Base-by-base conservation (phyloP, 805 yeast species). In the Zygoascus ofunaensis region DNA sequence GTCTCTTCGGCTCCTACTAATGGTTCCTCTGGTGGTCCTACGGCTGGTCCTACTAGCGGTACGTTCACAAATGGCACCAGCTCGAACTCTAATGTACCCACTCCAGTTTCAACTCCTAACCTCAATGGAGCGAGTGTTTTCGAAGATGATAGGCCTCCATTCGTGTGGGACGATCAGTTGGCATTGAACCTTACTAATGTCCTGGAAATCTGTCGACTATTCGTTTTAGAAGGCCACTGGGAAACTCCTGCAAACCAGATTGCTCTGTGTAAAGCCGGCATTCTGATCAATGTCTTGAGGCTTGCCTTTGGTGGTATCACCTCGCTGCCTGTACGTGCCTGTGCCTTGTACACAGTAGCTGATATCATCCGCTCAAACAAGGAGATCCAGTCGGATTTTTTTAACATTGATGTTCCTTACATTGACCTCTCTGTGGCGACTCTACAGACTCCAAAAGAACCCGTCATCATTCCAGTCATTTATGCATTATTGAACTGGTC, bases 361-460 rank as follows among this genome's bases (percentile, higher is more conserved):
- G 90, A 82, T 50, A 66, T 89, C 26, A 80, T 92, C 3, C 65
- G 79, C 39, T 73, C 77, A 24, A 87, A 87, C 58, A 62, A 70
- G 2, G 74, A 69, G 2, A 72, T 83, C 28, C 98, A 92, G 61
- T 64, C 66, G 12, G 77, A 77, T 46, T 82, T 90, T 54, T 71
- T 87, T 1, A 79, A 78, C 44, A 79, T 90, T 12, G 97, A 92
- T 61, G 96, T 92, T 5, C 98, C 98, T 0, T 86, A 81, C 57
- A 70, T 89, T 44, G 97, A 87, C 56, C 87, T 95, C 8, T 69
- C 80, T 4, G 55, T 76, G 43, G 78, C 79, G 0, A 52, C 58
- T 2, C 49, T 49, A 26, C 50, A 54, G 10, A 52, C 53, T 4
- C 64, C 58, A 33, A 47, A 52, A 4, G 62, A 54, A 41, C 66